phyloP scores from a whole-genome alignment of 768 basidiomycete species.

The Auricularia cornea region DNA sequence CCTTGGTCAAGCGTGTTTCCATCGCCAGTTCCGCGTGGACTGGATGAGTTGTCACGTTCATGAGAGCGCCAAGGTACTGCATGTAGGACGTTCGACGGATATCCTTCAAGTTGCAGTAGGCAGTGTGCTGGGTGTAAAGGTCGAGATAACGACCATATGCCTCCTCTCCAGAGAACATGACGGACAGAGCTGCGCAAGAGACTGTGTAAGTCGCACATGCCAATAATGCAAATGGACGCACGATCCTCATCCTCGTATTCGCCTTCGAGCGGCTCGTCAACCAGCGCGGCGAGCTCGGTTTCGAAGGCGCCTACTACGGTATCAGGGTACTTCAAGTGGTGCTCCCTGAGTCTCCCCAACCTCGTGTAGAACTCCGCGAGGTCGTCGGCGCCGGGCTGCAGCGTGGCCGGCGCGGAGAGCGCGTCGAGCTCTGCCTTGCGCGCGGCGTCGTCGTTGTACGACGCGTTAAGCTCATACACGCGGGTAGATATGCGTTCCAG shows the following conservation, averaged over 20 bases:
- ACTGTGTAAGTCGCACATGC: not conserved
- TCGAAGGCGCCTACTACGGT: constrained; percentile 73
- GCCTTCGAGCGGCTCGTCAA: constrained; percentile 61
- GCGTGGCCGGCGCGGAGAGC: constrained; percentile 42
- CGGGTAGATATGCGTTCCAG: constrained; percentile 74
- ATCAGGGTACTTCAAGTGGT: constrained; percentile 94
- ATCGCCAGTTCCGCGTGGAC: constrained; percentile 64
- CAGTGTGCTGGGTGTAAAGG: constrained; percentile 77
- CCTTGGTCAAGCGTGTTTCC: constrained; percentile 59
- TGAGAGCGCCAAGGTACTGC: constrained; percentile 85
- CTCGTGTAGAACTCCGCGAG: constrained; percentile 93
- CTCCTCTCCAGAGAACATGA: constrained; percentile 95
- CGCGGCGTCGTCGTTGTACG: constrained; percentile 71
- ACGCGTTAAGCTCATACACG: constrained; percentile 51
- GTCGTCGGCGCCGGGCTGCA: constrained; percentile 40
- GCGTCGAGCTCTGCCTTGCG: constrained; percentile 59
- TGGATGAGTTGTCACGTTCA: constrained; percentile 48
- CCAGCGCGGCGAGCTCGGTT: constrained; percentile 69
- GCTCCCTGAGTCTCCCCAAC: constrained; percentile 92
- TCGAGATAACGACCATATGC: constrained; percentile 92
- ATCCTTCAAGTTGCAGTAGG: constrained; percentile 84
- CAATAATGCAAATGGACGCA: constrained; percentile 34
- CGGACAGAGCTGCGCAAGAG: constrained; percentile 50
- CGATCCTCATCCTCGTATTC: constrained; percentile 82
- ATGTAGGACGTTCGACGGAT: constrained; percentile 84